phyloP scores from a whole-genome alignment of 78 protist species.

The Speleostelium caveatum region DNA sequence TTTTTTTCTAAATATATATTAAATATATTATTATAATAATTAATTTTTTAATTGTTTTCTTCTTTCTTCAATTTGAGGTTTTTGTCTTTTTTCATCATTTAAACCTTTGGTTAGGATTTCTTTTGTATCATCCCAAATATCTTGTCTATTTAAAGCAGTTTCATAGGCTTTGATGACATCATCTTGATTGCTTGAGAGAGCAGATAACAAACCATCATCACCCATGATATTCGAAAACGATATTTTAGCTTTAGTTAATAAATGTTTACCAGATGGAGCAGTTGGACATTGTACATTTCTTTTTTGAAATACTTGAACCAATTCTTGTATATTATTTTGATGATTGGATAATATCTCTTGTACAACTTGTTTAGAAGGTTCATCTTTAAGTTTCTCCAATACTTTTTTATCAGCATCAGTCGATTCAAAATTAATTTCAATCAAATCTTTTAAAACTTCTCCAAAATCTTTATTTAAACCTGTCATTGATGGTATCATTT shows the following conservation, averaged over 20 bases:
- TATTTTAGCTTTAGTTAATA: constrained; percentile 12
- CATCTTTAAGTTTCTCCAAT: constrained; percentile 10
- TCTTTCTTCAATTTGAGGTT: constrained; percentile 14
- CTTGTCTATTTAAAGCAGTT: not conserved
- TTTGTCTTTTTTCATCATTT: constrained; percentile 11
- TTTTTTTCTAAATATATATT: too few species aligned
- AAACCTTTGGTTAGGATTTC: not conserved
- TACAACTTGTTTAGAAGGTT: not conserved
- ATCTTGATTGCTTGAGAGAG: not conserved
- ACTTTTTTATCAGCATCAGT: too few species aligned
- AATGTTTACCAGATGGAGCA: constrained; percentile 6
- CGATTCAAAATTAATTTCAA: too few species aligned
- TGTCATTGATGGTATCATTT: too few species aligned
- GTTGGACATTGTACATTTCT: not conserved
- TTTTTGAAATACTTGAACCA: not conserved
- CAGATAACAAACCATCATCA: constrained; percentile 3
- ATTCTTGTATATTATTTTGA: constrained; percentile 15
- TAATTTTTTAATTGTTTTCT: constrained; percentile 1
- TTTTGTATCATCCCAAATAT: not conserved
- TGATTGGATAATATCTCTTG: not conserved
- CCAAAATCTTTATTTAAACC: too few species aligned
- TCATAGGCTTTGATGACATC: constrained; percentile 15
- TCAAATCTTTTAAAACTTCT: too few species aligned
- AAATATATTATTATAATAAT: too few species aligned
- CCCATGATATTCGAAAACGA: not conserved